Percentiles rank a stretch among this genome's conserved stretches.
These are phyloP conservation scores for Xylariaceae sp. DNA, from an alignment of 2,329 filamentous ascomycete genomes.

Conservation along the genomic window DNA sequence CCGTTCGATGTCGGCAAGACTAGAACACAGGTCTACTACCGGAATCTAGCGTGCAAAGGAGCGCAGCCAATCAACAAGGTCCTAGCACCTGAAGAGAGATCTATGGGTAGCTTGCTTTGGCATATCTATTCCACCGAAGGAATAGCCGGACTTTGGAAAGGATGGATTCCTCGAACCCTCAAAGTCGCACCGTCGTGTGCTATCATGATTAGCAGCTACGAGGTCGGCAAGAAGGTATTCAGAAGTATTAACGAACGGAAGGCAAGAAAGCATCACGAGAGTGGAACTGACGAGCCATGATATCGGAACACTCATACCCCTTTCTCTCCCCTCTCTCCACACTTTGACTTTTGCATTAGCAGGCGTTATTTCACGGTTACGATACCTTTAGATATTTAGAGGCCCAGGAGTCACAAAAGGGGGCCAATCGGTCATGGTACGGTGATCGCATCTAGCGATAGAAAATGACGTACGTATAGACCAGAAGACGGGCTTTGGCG, in stretches of 20 bases:
- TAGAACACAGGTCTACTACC: conserved; percentile 79
- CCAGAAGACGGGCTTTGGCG: background rate
- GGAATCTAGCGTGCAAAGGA: conserved; percentile 50
- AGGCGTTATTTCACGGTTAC: conserved; percentile 32
- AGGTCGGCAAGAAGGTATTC: conserved; percentile 90
- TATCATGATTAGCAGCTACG: conserved; percentile 99
- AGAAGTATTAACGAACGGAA: conserved; percentile 67
- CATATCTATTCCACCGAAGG: conserved; percentile 92
- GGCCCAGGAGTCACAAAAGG: conserved; percentile 12
- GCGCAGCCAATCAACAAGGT: conserved; percentile 32
- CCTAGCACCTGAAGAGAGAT: conserved; percentile 69
- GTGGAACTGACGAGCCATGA: conserved; percentile 18
- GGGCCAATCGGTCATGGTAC: conserved; percentile 8
- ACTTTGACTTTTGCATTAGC: conserved; percentile 31
- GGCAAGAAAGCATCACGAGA: conserved; percentile 29
- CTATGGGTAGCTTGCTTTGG: conserved; percentile 81
- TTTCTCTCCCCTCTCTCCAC: conserved; percentile 24
- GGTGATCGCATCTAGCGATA: background rate
- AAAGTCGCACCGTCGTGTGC: conserved; percentile 97
- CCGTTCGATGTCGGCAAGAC: conserved; percentile 99
- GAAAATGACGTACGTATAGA: background rate
- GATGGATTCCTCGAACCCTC: conserved; percentile 87
- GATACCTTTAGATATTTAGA: conserved; percentile 37
- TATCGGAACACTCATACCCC: background rate
- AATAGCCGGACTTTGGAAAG: conserved; percentile 77